Evolutionary conservation across 805 yeast species (phyloP).

Genomic region (Myxozyma udenii): DNA sequence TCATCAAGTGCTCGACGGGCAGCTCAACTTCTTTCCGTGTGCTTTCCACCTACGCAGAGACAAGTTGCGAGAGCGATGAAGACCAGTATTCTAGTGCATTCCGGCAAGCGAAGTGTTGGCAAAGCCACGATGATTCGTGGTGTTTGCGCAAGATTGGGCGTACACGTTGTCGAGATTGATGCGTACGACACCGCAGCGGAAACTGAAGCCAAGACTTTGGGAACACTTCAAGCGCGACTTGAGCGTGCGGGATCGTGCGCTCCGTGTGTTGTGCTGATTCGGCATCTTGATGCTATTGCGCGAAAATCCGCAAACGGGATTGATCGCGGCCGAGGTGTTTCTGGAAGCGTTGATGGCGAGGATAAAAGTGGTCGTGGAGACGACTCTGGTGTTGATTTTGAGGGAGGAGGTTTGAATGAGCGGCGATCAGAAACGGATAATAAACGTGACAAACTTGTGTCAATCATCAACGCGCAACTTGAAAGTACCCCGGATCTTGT

Average conservation of each 20-base stretch:
- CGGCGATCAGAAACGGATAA: not conserved
- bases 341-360: not conserved
- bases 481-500: constrained; percentile 43
- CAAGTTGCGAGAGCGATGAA: constrained; percentile 40
- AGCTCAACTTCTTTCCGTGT: constrained; percentile 7
- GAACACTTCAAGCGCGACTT: constrained; percentile 68
- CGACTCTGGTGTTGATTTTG: not conserved
- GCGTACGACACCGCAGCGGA: constrained; percentile 66
- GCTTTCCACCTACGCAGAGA: constrained; percentile 42
- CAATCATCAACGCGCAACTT: constrained; percentile 55
- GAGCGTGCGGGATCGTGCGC: constrained; percentile 56
- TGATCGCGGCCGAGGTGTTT: constrained; percentile 35
- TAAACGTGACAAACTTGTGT: constrained; percentile 46
- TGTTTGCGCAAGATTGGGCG: constrained; percentile 57
- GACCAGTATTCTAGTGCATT: constrained; percentile 64
- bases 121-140: constrained; percentile 62
- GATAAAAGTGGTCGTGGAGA: not conserved
- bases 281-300: constrained; percentile 75
- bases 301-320: constrained; percentile 60
- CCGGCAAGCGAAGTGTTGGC: constrained; percentile 75
- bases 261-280: constrained; percentile 54
- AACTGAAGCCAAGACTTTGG: constrained; percentile 74
- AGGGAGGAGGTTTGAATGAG: not conserved
- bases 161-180: constrained; percentile 65
- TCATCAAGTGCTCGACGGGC: constrained; percentile 1